Conservation (phyloP, 768 basidiomycete genomes). For the Postia placenta region DNA sequence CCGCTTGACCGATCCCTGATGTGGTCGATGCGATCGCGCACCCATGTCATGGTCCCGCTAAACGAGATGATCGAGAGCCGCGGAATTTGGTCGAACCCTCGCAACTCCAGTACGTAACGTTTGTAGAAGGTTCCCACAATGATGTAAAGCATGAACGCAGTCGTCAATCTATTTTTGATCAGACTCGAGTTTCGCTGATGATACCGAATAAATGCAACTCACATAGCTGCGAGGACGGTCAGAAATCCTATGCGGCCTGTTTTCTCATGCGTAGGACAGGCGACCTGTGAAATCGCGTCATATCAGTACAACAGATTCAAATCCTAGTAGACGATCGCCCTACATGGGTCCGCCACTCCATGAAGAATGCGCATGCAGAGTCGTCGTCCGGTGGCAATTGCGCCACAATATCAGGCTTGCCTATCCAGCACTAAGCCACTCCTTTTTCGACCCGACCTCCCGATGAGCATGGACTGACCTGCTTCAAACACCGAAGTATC, state of each 20-base stretch:
- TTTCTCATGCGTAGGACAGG: slow-evolving; percentile 64
- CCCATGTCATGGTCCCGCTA: slow-evolving; percentile 18
- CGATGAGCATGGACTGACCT: slow-evolving; percentile 30
- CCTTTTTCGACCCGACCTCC: background rate
- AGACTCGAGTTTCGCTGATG: background rate
- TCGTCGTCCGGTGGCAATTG: slow-evolving; percentile 67
- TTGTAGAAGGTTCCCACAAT: slow-evolving; percentile 71
- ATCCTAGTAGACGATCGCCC: background rate
- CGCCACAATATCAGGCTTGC: slow-evolving; percentile 50
- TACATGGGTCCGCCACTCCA: slow-evolving; percentile 75
- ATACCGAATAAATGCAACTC: slow-evolving; percentile 25
- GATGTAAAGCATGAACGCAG: slow-evolving; percentile 58
- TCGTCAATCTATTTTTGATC: slow-evolving; percentile 37
- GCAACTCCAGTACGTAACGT: slow-evolving; percentile 64
- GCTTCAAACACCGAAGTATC: slow-evolving; percentile 54
- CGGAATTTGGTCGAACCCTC: slow-evolving; percentile 71
- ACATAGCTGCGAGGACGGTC: slow-evolving; percentile 55
- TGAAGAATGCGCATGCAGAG: slow-evolving; percentile 65
- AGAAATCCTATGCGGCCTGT: slow-evolving; percentile 46
- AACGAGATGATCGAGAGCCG: slow-evolving; percentile 40
- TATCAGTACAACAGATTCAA: background rate
- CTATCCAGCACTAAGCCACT: slow-evolving; percentile 17
- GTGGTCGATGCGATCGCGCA: slow-evolving; percentile 17
- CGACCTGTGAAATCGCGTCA: slow-evolving; percentile 38
- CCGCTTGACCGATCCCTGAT: slow-evolving; percentile 15